These are phyloP conservation scores for Aspergillus cavernicola DNA, from an alignment of 495 filamentous ascomycete genomes.

Conservation along the genomic window DNA sequence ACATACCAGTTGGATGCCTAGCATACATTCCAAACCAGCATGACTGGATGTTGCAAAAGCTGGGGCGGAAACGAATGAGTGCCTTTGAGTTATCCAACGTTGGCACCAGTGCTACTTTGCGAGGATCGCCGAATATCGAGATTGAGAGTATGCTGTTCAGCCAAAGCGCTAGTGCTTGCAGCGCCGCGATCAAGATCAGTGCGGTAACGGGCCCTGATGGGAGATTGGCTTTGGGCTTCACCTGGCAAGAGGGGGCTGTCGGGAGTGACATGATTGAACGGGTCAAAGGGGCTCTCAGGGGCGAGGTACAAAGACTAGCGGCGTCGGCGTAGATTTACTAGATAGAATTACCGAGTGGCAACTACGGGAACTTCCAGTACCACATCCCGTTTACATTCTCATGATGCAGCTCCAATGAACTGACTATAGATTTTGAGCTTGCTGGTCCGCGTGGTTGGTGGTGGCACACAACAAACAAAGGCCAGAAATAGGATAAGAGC, in stretches of 20 bases:
- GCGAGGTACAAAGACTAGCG: neutral
- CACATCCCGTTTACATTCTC: too few relatives aligned
- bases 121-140: neutral
- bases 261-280: neutral
- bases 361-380: too few relatives aligned
- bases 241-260: conserved; percentile 10
- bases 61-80: conserved; percentile 4
- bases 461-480: too few relatives aligned
- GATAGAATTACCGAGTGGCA: too few relatives aligned
- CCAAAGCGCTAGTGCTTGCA: conserved; percentile 13
- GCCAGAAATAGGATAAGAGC: too few relatives aligned
- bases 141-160: conserved; percentile 14
- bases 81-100: conserved; percentile 12
- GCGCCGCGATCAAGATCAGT: conserved; percentile 14
- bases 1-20: conserved; percentile 11
- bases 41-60: conserved; percentile 11
- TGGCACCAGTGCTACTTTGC: neutral
- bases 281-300: neutral
- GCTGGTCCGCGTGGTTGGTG: too few relatives aligned
- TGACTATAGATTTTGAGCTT: too few relatives aligned
- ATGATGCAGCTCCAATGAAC: too few relatives aligned
- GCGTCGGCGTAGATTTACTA: too few relatives aligned
- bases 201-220: conserved; percentile 13
- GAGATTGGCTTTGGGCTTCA: conserved; percentile 5
- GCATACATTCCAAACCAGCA: conserved; percentile 7